phyloP scores from a whole-genome alignment of 768 basidiomycete species.

The Pleurotus citrinopileatus region DNA sequence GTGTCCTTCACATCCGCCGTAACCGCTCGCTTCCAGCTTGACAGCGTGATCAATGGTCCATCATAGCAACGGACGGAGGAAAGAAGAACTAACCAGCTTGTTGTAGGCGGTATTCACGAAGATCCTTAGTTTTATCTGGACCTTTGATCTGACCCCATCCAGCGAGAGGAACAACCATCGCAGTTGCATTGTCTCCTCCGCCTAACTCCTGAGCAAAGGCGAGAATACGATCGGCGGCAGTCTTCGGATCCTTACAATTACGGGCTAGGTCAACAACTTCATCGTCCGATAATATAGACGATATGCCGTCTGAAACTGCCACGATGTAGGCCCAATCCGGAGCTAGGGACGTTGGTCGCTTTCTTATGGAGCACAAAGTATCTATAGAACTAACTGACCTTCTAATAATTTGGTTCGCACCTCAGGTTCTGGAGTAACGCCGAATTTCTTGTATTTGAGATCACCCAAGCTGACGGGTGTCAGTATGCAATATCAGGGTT shows the following conservation, averaged over 20 bases:
- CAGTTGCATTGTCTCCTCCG: conserved; percentile 90
- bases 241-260: conserved; percentile 63
- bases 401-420: conserved; percentile 71
- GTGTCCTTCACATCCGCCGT: conserved; percentile 50
- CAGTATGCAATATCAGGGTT: neutral
- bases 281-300: conserved; percentile 87
- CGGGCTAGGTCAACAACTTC: conserved; percentile 92
- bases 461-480: conserved; percentile 71
- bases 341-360: conserved; percentile 53
- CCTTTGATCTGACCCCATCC: conserved; percentile 88
- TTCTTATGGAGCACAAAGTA: neutral
- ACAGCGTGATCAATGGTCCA: conserved; percentile 4
- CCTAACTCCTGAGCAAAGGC: conserved; percentile 85
- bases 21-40: conserved; percentile 66
- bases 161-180: conserved; percentile 84
- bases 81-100: conserved; percentile 49
- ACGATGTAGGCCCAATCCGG: conserved; percentile 83
- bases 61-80: neutral
- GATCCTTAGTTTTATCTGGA: conserved; percentile 75
- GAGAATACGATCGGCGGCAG: conserved; percentile 81
- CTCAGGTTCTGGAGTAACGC: conserved; percentile 93
- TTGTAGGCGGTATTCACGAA: conserved; percentile 75
- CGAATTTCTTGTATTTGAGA: conserved; percentile 82
- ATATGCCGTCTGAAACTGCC: conserved; percentile 91
- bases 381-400: conserved; percentile 5